Base-by-base conservation (phyloP, 2,329 filamentous ascomycete genomes). In the Scleromitrula shiraiana region DNA sequence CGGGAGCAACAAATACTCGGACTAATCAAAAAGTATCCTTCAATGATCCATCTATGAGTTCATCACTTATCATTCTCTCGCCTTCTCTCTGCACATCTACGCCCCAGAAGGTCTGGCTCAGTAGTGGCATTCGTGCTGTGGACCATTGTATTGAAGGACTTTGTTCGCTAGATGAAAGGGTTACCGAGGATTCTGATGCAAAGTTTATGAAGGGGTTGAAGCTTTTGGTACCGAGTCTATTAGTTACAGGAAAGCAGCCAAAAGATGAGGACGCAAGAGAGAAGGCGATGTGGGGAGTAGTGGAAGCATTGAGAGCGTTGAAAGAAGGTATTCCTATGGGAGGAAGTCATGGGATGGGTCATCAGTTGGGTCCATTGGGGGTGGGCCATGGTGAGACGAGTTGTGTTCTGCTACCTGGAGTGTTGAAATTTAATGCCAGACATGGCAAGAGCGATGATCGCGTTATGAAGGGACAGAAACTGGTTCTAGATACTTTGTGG, bases 351-450 rank as follows among this genome's bases (percentile, higher is more conserved):
- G 68, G 61, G 2, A 70, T 70, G 37, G 68, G 68, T 14, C 68
- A 70, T 53, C 68, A 70, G 49, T 53, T 75, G 42, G 65, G 62
- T 2, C 57, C 57, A 8, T 30, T 59, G 10, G 77, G 77, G 0
- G 77, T 81, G 2, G 72, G 74, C 0, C 77, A 82, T 56, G 78
- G 78, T 9, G 76, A 79, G 60, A 82, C 77, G 23, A 77, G 73
- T 54, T 82, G 72, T 57, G 71, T 75, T 38, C 65, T 77, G 47
- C 66, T 74, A 29, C 76, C 77, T 0, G 69, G 72, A 0, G 76
- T 82, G 5, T 74, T 74, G 57, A 75, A 73, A 57, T 81, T 68
- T 57, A 82, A 81, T 49, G 50, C 30, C 17, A 17, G 27, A 12
- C 27, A 59, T 48, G 57, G 57, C 2, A 9, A 14, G 2, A 20